Conservation (phyloP, 768 basidiomycete genomes). For the Holtermanniella nyarrowii region DNA sequence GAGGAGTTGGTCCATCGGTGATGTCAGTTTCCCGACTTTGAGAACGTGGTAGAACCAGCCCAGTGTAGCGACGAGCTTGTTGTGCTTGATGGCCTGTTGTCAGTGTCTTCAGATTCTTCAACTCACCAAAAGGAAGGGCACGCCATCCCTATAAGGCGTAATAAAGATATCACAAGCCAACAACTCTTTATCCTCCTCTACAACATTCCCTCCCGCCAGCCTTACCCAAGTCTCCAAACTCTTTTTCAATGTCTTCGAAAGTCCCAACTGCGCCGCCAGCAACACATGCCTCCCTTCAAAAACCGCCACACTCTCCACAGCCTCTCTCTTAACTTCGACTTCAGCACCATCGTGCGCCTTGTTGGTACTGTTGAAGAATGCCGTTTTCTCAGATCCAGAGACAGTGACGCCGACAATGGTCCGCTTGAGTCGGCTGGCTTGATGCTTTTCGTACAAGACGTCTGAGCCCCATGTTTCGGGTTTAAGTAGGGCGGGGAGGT, state of each 20-base stretch:
- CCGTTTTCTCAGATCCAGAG: neutral
- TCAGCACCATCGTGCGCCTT: neutral
- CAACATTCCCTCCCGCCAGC: slow-evolving; percentile 51
- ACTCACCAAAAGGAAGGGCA: slow-evolving; percentile 60
- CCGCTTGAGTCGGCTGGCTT: neutral
- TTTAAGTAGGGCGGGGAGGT: slow-evolving; percentile 50
- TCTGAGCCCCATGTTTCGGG: neutral
- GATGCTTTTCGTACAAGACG: neutral
- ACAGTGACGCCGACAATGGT: neutral
- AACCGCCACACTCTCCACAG: slow-evolving; percentile 37
- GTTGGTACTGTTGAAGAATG: neutral
- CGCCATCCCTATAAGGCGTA: slow-evolving; percentile 57
- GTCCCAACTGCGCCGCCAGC: slow-evolving; percentile 52
- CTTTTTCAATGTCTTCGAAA: slow-evolving; percentile 46
- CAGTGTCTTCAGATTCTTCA: neutral
- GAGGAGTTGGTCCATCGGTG: slow-evolving; percentile 63
- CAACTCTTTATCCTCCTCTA: slow-evolving; percentile 32
- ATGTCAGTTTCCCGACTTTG: slow-evolving; percentile 51
- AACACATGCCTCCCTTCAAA: slow-evolving; percentile 57
- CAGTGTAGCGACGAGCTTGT: slow-evolving; percentile 64
- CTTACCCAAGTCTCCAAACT: slow-evolving; percentile 55
- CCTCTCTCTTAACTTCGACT: neutral
- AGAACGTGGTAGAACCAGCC: slow-evolving; percentile 76
- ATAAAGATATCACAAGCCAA: slow-evolving; percentile 56
- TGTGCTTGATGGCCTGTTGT: slow-evolving; percentile 51